Conservation (phyloP, 2,329 filamentous ascomycete genomes). For the Pyrenophora teres region DNA sequence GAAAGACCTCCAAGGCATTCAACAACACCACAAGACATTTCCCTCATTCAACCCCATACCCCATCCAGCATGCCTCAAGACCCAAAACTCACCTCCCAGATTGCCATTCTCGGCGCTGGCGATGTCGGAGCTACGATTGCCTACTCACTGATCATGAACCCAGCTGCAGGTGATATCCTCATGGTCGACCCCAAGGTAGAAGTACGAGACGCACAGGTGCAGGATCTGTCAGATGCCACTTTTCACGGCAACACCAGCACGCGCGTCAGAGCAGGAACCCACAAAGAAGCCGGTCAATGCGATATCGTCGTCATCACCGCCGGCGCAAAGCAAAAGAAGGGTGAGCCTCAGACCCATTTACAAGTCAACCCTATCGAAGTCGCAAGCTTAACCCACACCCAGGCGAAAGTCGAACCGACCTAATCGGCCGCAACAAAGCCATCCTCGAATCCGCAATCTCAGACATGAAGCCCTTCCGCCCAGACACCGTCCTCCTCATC, state of each 20-base stretch:
- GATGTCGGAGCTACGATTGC: slow-evolving; percentile 31
- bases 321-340: slow-evolving; percentile 28
- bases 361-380: neutral
- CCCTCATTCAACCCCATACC: neutral
- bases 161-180: slow-evolving; percentile 23
- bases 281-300: slow-evolving; percentile 30
- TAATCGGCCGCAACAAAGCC: slow-evolving; percentile 28
- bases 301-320: slow-evolving; percentile 30
- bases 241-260: slow-evolving; percentile 28
- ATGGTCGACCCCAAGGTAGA: slow-evolving; percentile 30
- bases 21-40: neutral
- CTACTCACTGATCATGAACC: slow-evolving; percentile 31
- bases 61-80: slow-evolving; percentile 12
- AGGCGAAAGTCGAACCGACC: slow-evolving; percentile 29
- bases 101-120: slow-evolving; percentile 30
- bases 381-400: neutral
- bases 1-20: neutral
- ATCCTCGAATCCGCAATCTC: slow-evolving; percentile 25
- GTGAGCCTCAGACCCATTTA: neutral
- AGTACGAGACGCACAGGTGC: slow-evolving; percentile 26
- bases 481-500: slow-evolving; percentile 22
- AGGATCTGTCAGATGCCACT: slow-evolving; percentile 23
- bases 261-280: slow-evolving; percentile 23
- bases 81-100: slow-evolving; percentile 25
- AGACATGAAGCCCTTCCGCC: slow-evolving; percentile 27